These are phyloP conservation scores for Diplodia scrobiculata DNA, from an alignment of 2,329 filamentous ascomycete genomes.

Conservation along the genomic window DNA sequence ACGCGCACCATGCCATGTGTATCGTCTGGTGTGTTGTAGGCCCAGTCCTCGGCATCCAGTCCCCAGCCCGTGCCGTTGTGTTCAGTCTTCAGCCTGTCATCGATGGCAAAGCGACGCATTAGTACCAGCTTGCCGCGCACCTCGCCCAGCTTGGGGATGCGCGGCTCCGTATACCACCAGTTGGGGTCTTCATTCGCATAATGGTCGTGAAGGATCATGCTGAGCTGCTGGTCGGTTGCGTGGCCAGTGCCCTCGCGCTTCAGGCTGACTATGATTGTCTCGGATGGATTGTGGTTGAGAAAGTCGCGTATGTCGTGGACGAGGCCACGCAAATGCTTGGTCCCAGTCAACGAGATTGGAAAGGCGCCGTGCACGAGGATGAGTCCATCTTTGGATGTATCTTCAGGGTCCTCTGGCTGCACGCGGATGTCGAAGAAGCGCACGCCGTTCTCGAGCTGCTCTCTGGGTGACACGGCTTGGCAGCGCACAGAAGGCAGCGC, in stretches of 20 bases:
- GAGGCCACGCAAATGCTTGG: slow-evolving; percentile 75
- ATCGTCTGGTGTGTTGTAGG: slow-evolving; percentile 82
- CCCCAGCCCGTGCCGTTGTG: slow-evolving; percentile 59
- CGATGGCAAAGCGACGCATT: slow-evolving; percentile 74
- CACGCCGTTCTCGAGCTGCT: slow-evolving; percentile 85
- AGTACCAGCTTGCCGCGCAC: slow-evolving; percentile 81
- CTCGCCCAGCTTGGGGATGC: slow-evolving; percentile 75
- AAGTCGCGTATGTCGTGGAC: slow-evolving; percentile 73
- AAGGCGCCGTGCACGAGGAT: slow-evolving; percentile 88
- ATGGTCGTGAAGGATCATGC: slow-evolving; percentile 69
- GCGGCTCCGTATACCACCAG: slow-evolving; percentile 77
- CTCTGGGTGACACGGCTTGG: slow-evolving; percentile 74
- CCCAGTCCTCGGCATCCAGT: slow-evolving; percentile 69
- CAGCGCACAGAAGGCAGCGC: slow-evolving; percentile 92
- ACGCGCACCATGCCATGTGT: slow-evolving; percentile 74
- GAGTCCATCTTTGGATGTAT: slow-evolving; percentile 65
- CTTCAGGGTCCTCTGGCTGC: slow-evolving; percentile 61
- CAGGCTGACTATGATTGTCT: slow-evolving; percentile 81
- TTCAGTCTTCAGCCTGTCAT: slow-evolving; percentile 54
- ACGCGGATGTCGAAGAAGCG: slow-evolving; percentile 94
- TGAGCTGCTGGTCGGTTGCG: slow-evolving; percentile 76
- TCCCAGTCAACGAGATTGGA: slow-evolving; percentile 79
- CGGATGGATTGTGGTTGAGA: slow-evolving; percentile 73
- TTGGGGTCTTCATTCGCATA: slow-evolving; percentile 62
- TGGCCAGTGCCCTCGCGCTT: slow-evolving; percentile 89